Percentiles rank a stretch among this genome's conserved stretches.
phyloP scores from a whole-genome alignment of 2,329 filamentous ascomycete genomes.

The Paraphoma chrysanthemicola region DNA sequence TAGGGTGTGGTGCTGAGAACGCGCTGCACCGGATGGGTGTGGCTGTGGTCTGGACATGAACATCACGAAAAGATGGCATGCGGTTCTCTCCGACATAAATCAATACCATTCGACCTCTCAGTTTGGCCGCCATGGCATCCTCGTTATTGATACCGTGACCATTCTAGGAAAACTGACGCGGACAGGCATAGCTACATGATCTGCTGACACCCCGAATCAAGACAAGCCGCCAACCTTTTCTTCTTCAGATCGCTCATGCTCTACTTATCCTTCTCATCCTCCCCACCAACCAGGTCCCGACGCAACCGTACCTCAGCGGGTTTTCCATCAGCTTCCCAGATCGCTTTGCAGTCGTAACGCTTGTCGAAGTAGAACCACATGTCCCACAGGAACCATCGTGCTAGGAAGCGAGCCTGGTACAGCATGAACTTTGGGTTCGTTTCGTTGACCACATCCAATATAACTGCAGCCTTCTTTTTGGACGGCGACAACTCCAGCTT shows the following conservation, averaged over 20 bases:
- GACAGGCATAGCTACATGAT: neutral
- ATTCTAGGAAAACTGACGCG: neutral
- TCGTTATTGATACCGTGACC: neutral
- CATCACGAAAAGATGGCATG: slow-evolving; percentile 25
- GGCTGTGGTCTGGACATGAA: slow-evolving; percentile 17
- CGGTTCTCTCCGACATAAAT: slow-evolving; percentile 22
- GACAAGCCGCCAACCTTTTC: neutral
- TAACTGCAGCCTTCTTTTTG: neutral
- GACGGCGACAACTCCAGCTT: neutral
- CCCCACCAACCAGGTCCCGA: slow-evolving; percentile 8
- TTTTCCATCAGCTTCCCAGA: slow-evolving; percentile 17
- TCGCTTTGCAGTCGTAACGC: slow-evolving; percentile 12
- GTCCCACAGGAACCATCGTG: slow-evolving; percentile 12
- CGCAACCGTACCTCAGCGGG: slow-evolving; percentile 8
- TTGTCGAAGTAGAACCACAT: slow-evolving; percentile 14
- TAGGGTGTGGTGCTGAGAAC: slow-evolving; percentile 21
- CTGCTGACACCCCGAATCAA: neutral
- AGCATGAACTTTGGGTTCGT: slow-evolving; percentile 15
- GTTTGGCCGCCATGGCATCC: neutral
- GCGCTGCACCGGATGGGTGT: slow-evolving; percentile 13
- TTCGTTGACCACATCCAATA: neutral
- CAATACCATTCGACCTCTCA: slow-evolving; percentile 27
- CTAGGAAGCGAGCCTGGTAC: slow-evolving; percentile 20
- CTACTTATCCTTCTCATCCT: neutral
- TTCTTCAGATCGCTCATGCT: neutral